phyloP scores from a whole-genome alignment of 805 yeast species.

The Ogataea nakhonphanomensis region DNA sequence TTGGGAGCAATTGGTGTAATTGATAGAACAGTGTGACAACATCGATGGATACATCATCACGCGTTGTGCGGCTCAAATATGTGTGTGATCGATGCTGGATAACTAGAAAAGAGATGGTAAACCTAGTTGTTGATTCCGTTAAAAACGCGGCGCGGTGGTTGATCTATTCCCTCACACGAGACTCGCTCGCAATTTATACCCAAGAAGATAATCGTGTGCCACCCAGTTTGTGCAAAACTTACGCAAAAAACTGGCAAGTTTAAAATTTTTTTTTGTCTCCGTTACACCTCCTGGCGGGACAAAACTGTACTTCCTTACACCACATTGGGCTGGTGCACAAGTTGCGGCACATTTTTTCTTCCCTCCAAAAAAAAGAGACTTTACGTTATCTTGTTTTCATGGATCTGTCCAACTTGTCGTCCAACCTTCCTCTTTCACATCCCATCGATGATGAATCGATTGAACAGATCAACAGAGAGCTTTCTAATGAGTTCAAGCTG shows the following conservation, averaged over 20 bases:
- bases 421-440: conserved; percentile 49
- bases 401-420: conserved; percentile 63
- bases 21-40: conserved; percentile 17
- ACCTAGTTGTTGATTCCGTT: not conserved
- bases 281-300: not conserved
- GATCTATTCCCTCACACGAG: conserved; percentile 6
- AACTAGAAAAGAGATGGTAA: not conserved
- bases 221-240: conserved; percentile 6
- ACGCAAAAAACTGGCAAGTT: not conserved
- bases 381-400: conserved; percentile 27
- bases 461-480: conserved; percentile 46
- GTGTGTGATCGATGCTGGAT: too few species aligned
- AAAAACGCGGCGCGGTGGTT: conserved; percentile 1
- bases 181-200: conserved; percentile 6
- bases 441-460: conserved; percentile 48
- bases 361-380: not conserved
- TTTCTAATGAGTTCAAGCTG: conserved; percentile 59
- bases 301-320: not conserved
- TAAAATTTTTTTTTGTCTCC: conserved; percentile 1
- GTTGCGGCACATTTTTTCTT: conserved; percentile 6
- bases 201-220: conserved; percentile 5
- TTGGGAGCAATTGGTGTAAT: conserved; percentile 9
- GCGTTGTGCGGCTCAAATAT: not conserved
- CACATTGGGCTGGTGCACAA: not conserved
- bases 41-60: conserved; percentile 21